Evolutionary conservation across 768 basidiomycete species (phyloP).

Genomic region (Leccinum boreale): DNA sequence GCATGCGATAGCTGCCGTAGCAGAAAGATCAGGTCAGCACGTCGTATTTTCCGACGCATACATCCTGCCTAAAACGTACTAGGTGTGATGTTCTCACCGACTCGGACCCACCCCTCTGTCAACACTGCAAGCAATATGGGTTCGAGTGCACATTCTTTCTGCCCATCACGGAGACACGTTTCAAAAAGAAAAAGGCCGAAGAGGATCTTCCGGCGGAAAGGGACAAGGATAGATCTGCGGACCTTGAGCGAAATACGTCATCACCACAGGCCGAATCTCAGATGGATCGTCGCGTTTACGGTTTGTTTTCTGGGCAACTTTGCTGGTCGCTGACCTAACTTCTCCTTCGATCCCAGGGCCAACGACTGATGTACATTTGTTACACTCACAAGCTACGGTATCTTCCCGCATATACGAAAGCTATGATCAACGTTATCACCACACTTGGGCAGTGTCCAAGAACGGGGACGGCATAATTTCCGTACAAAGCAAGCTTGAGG

Average conservation of each 20-base stretch:
- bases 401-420: constrained; percentile 81
- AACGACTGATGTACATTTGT: constrained; percentile 78
- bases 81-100: constrained; percentile 84
- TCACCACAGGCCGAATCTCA: constrained; percentile 49
- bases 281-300: constrained; percentile 62
- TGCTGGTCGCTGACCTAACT: constrained; percentile 17
- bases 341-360: constrained; percentile 59
- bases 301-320: constrained; percentile 36
- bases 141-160: constrained; percentile 98
- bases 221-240: constrained; percentile 33
- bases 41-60: constrained; percentile 4
- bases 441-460: constrained; percentile 82
- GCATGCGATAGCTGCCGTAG: constrained; percentile 90
- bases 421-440: constrained; percentile 86
- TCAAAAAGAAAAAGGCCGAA: constrained; percentile 92
- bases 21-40: constrained; percentile 75
- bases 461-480: constrained; percentile 86
- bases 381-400: constrained; percentile 88
- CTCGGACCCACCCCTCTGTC: constrained; percentile 76
- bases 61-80: constrained; percentile 6
- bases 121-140: constrained; percentile 91
- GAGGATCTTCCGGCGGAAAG: constrained; percentile 51
- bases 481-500: constrained; percentile 59
- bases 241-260: constrained; percentile 32
- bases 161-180: constrained; percentile 97